Evolutionary conservation across 2,329 filamentous ascomycete species (phyloP).

Genomic region (Ceratocystis smalleyi): DNA sequence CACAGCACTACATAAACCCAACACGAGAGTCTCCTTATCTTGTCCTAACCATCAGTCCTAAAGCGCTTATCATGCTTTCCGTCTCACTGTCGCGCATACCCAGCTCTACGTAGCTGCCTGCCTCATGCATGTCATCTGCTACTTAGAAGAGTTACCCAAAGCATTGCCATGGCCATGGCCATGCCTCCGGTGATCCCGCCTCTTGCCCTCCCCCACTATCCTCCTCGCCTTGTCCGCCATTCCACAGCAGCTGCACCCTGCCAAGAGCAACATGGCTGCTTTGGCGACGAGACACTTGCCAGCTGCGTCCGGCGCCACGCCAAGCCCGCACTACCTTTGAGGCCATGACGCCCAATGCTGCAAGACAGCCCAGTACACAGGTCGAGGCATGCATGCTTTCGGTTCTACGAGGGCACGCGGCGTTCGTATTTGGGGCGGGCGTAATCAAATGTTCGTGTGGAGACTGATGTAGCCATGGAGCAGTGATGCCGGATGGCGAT

Average conservation of each 20-base stretch:
- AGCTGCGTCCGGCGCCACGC: conserved; percentile 15
- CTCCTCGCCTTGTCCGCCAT: background rate
- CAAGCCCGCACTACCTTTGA: conserved; percentile 17
- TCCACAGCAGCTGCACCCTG: conserved; percentile 16
- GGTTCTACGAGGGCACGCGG: background rate
- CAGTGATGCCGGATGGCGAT: background rate
- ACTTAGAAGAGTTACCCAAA: background rate
- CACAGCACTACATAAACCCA: background rate
- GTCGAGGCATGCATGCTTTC: background rate
- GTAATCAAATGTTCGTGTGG: background rate
- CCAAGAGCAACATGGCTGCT: conserved; percentile 7
- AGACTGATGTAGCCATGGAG: background rate
- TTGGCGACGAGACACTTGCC: background rate
- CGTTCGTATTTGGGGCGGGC: background rate
- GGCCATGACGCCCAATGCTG: conserved; percentile 18
- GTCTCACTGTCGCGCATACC: no score
- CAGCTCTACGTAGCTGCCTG: no score
- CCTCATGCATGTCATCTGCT: no score
- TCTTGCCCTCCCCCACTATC: background rate
- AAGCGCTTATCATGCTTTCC: background rate
- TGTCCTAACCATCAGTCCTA: background rate
- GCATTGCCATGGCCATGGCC: background rate
- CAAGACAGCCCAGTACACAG: background rate
- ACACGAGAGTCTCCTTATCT: background rate
- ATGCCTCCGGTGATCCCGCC: background rate